Percentiles rank a stretch among this genome's conserved stretches.
Conservation (phyloP, 2,329 filamentous ascomycete species). For the Bisporella sp. region DNA sequence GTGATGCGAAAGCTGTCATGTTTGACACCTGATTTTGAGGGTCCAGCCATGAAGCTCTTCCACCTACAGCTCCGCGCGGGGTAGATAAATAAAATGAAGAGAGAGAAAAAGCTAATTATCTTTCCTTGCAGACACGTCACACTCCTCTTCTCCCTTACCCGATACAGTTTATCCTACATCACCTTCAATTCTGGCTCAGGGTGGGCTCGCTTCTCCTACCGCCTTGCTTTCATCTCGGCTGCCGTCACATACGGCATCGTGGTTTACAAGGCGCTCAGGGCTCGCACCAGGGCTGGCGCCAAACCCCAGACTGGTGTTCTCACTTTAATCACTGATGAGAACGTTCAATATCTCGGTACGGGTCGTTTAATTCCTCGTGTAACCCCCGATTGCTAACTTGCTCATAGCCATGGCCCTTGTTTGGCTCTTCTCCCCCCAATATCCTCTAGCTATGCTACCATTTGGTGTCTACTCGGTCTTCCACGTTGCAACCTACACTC, state of each 20-base stretch:
- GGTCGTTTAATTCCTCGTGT: slow-evolving; percentile 13
- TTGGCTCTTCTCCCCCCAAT: slow-evolving; percentile 89
- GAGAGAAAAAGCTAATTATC: slow-evolving; percentile 8
- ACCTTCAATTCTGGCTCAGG: slow-evolving; percentile 79
- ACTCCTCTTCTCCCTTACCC: slow-evolving; percentile 73
- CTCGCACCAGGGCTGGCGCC: slow-evolving; percentile 68
- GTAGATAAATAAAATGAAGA: background rate
- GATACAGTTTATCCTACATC: slow-evolving; percentile 80
- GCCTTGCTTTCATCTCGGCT: slow-evolving; percentile 81
- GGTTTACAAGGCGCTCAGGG: slow-evolving; percentile 94
- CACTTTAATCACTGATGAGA: slow-evolving; percentile 77
- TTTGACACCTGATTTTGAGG: slow-evolving; percentile 3
- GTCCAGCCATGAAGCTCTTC: slow-evolving; percentile 13
- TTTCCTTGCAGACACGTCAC: slow-evolving; percentile 63
- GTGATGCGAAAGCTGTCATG: background rate
- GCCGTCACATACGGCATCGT: slow-evolving; percentile 95
- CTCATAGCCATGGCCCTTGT: slow-evolving; percentile 77
- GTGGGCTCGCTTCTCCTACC: slow-evolving; percentile 79
- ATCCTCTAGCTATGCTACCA: slow-evolving; percentile 82
- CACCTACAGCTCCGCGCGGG: slow-evolving; percentile 8
- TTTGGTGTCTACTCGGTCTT: slow-evolving; percentile 97
- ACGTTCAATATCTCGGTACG: slow-evolving; percentile 94
- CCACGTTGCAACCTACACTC: slow-evolving; percentile 95
- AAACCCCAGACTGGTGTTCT: slow-evolving; percentile 51
- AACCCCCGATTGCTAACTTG: slow-evolving; percentile 10